A percentile compares a stretch with the other conserved stretches of the same genome.
These are phyloP conservation scores for Chrysoporthe deuterocubensis DNA, from an alignment of 2,329 filamentous ascomycete species.

Conservation along the genomic window DNA sequence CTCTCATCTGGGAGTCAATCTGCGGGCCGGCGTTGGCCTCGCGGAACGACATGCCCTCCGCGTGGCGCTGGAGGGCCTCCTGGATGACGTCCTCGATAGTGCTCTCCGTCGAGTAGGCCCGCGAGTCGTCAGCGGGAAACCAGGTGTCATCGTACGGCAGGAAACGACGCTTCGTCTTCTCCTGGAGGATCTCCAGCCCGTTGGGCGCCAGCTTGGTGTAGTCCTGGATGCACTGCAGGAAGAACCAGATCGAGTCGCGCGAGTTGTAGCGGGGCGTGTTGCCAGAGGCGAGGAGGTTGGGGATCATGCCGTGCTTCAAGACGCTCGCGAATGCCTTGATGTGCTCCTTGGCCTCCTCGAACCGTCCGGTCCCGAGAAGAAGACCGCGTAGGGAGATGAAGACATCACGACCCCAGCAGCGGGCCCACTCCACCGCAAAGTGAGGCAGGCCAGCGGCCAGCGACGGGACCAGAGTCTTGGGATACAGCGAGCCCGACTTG, in stretches of 20 bases:
- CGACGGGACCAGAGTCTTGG: conserved; percentile 80
- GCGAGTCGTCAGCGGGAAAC: conserved; percentile 79
- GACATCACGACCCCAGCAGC: conserved; percentile 96
- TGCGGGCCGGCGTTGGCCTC: conserved; percentile 91
- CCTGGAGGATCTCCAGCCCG: conserved; percentile 73
- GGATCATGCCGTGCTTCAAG: conserved; percentile 97
- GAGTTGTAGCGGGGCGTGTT: conserved; percentile 92
- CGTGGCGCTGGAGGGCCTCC: conserved; percentile 90
- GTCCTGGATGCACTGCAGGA: conserved; percentile 93
- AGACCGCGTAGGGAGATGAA: conserved; percentile 94
- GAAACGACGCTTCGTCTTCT: conserved; percentile 82
- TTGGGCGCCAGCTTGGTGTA: conserved; percentile 82
- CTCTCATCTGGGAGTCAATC: conserved; percentile 91
- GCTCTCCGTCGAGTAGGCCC: conserved; percentile 84
- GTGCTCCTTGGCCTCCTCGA: conserved; percentile 87
- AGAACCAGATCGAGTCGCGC: conserved; percentile 97
- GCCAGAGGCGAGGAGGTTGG: conserved; percentile 87
- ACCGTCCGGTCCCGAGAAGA: conserved; percentile 88
- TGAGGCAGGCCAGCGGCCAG: conserved; percentile 92
- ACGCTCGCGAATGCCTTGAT: conserved; percentile 95
- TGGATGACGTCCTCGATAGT: conserved; percentile 89
- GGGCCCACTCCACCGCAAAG: conserved; percentile 90
- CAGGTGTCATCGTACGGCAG: conserved; percentile 94
- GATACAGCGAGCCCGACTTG: conserved; percentile 89
- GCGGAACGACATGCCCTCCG: conserved; percentile 85